Percentiles rank a stretch among this genome's conserved stretches.
phyloP scores from a whole-genome alignment of 2,329 filamentous ascomycete genomes.

The Apiospora sp. region DNA sequence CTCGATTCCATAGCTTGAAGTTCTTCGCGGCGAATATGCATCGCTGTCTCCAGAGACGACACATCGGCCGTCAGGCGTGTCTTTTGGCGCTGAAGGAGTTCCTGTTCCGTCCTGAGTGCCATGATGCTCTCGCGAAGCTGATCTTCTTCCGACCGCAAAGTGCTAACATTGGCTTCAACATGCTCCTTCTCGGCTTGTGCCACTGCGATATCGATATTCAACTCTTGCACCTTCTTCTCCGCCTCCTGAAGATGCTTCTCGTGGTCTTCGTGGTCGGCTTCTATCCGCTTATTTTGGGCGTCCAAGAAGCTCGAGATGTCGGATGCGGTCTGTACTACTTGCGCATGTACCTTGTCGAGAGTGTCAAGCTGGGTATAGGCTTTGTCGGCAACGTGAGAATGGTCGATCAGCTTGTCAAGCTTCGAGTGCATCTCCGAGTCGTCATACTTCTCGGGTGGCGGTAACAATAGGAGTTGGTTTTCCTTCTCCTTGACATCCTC shows the following conservation, averaged over 20 bases:
- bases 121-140: slow-evolving; percentile 63
- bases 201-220: slow-evolving; percentile 80
- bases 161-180: slow-evolving; percentile 62
- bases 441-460: slow-evolving; percentile 65
- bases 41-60: slow-evolving; percentile 87
- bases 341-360: slow-evolving; percentile 86
- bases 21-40: slow-evolving; percentile 89
- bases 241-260: slow-evolving; percentile 81
- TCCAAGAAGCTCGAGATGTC: slow-evolving; percentile 86
- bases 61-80: slow-evolving; percentile 84
- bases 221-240: slow-evolving; percentile 80
- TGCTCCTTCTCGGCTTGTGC: slow-evolving; percentile 71
- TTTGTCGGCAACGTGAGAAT: slow-evolving; percentile 71
- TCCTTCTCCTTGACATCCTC: slow-evolving; percentile 56
- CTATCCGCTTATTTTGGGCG: slow-evolving; percentile 76
- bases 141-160: slow-evolving; percentile 60
- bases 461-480: slow-evolving; percentile 64
- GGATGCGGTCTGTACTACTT: slow-evolving; percentile 83
- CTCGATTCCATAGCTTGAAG: slow-evolving; percentile 89
- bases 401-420: slow-evolving; percentile 64
- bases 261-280: slow-evolving; percentile 79
- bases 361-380: slow-evolving; percentile 80
- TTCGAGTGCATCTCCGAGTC: slow-evolving; percentile 40
- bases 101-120: slow-evolving; percentile 71
- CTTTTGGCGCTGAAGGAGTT: slow-evolving; percentile 80